These are phyloP conservation scores for Claviceps sorghi DNA, from an alignment of 2,329 filamentous ascomycete species.

Conservation along the genomic window DNA sequence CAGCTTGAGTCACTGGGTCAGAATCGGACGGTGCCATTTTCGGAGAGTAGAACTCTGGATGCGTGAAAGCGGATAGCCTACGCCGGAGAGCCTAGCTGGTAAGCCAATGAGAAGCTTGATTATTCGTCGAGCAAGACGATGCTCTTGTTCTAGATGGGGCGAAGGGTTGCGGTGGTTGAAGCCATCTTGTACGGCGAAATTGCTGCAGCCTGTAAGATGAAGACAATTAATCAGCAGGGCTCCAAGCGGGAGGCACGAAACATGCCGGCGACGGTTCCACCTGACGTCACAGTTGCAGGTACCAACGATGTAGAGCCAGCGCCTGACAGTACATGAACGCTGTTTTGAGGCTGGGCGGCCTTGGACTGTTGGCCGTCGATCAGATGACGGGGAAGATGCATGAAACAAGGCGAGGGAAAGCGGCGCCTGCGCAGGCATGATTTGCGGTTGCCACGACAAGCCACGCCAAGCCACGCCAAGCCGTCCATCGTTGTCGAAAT, in stretches of 20 bases:
- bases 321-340: background rate
- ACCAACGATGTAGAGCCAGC: background rate
- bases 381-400: background rate
- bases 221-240: constrained; percentile 22
- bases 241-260: background rate
- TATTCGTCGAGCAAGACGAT: constrained; percentile 1
- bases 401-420: background rate
- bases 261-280: background rate
- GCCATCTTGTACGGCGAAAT: constrained; percentile 2
- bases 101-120: constrained; percentile 7
- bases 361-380: background rate
- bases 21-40: background rate
- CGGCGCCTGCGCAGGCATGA: background rate
- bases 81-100: background rate
- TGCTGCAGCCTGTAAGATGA: constrained; percentile 17
- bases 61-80: background rate
- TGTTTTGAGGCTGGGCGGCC: background rate
- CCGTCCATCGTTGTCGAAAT: background rate
- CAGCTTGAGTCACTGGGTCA: background rate
- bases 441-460: constrained; percentile 1
- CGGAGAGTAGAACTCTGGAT: background rate
- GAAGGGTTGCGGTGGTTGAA: background rate
- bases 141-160: background rate
- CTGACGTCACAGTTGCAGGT: background rate
- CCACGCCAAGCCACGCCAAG: background rate